Conservation (phyloP, 768 basidiomycete species). For the Collybiopsis luxurians region DNA sequence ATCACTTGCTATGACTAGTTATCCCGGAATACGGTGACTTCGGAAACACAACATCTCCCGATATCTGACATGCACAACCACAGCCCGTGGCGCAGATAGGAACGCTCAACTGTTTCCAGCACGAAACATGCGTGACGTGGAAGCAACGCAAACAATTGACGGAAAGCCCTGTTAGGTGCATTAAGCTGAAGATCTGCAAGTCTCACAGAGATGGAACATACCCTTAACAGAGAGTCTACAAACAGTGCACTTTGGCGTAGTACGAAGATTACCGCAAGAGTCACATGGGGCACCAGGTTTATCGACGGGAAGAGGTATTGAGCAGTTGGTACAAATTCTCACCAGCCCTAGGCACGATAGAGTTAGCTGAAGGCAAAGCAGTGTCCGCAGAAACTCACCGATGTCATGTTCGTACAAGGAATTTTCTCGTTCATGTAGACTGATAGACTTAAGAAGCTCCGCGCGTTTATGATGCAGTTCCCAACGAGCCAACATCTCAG, state of each 20-base stretch:
- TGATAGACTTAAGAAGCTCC: slow-evolving; percentile 68
- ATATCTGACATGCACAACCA: slow-evolving; percentile 50
- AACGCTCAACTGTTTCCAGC: slow-evolving; percentile 52
- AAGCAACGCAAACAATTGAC: slow-evolving; percentile 58
- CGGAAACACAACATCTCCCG: background rate
- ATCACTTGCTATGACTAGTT: background rate
- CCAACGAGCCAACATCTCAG: slow-evolving; percentile 77
- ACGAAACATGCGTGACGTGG: slow-evolving; percentile 65
- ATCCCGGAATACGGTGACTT: background rate
- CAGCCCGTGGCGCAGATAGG: slow-evolving; percentile 65
- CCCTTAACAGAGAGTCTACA: slow-evolving; percentile 79
- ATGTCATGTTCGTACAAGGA: background rate
- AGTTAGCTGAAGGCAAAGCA: background rate
- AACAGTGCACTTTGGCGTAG: slow-evolving; percentile 59
- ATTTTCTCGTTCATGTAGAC: slow-evolving; percentile 26
- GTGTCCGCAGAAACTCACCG: slow-evolving; percentile 8
- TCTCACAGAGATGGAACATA: slow-evolving; percentile 19
- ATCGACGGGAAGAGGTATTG: slow-evolving; percentile 23
- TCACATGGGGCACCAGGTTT: slow-evolving; percentile 36
- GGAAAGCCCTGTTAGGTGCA: slow-evolving; percentile 47
- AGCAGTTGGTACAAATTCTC: slow-evolving; percentile 47
- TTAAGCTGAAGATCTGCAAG: background rate
- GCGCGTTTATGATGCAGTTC: slow-evolving; percentile 64
- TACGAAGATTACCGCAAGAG: slow-evolving; percentile 39
- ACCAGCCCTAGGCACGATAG: slow-evolving; percentile 35